phyloP scores from a whole-genome alignment of 768 basidiomycete genomes.

The Lactarius akahatsu region DNA sequence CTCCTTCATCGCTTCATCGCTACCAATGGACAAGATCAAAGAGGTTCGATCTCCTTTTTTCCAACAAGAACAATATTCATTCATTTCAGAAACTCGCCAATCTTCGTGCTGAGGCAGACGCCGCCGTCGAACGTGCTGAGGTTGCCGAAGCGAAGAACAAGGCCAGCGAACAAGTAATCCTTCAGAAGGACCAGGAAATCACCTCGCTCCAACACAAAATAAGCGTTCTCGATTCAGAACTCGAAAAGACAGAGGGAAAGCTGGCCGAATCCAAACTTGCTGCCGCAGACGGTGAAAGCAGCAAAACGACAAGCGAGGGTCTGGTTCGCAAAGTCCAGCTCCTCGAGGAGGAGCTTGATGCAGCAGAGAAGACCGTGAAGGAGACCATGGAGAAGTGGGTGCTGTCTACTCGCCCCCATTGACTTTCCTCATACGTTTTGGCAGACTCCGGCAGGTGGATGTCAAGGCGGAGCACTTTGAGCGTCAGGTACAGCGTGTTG shows the following conservation, averaged over 20 bases:
- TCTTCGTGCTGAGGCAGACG: constrained; percentile 85
- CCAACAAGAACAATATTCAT: neutral
- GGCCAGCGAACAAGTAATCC: constrained; percentile 64
- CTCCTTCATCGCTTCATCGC: neutral
- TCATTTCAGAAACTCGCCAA: constrained; percentile 62
- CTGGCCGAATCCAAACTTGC: constrained; percentile 63
- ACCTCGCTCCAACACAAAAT: constrained; percentile 75
- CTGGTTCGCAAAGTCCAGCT: constrained; percentile 83
- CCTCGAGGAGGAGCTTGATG: constrained; percentile 93
- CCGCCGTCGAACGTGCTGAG: constrained; percentile 79
- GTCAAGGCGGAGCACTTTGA: constrained; percentile 99
- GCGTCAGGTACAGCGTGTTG: constrained; percentile 79
- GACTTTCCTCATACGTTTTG: constrained; percentile 5
- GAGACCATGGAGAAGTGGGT: constrained; percentile 96
- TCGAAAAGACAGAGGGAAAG: constrained; percentile 69
- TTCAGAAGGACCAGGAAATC: constrained; percentile 85
- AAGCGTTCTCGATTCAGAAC: constrained; percentile 57
- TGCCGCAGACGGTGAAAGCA: constrained; percentile 65
- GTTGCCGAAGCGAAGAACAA: constrained; percentile 83
- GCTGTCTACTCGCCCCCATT: neutral
- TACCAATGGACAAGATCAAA: constrained; percentile 49
- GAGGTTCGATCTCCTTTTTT: constrained; percentile 36
- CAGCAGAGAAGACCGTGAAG: constrained; percentile 93
- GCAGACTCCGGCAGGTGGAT: constrained; percentile 91
- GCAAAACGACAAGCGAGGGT: constrained; percentile 69